Conservation (phyloP, 148 eudicot species). For the Fagopyrum esculentum region DNA sequence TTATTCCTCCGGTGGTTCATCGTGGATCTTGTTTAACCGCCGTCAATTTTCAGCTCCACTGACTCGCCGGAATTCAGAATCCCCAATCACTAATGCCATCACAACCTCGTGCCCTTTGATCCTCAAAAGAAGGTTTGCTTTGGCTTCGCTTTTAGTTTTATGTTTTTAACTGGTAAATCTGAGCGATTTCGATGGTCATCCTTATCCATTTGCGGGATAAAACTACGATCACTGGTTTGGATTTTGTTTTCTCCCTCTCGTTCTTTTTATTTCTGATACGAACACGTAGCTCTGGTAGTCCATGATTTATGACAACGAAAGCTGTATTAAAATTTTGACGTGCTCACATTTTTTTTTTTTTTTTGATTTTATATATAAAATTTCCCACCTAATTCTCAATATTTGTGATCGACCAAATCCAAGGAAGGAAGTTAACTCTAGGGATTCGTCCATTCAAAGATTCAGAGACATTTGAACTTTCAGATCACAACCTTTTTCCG, state of each 20-base stretch:
- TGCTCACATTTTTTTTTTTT: neutral
- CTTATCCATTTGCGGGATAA: neutral
- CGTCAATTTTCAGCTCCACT: neutral
- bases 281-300: constrained; percentile 1
- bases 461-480: constrained; percentile 5
- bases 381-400: neutral
- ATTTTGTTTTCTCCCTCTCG: neutral
- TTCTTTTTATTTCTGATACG: neutral
- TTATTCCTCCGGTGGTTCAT: neutral
- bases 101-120: constrained; percentile 5
- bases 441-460: constrained; percentile 4
- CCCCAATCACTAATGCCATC: constrained; percentile 3
- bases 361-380: neutral
- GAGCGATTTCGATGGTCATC: constrained; percentile 16
- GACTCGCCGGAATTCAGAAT: constrained; percentile 1
- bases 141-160: neutral
- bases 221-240: constrained; percentile 13
- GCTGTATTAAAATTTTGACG: neutral
- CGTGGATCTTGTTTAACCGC: neutral
- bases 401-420: constrained; percentile 7
- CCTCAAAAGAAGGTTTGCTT: constrained; percentile 15
- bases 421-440: constrained; percentile 4
- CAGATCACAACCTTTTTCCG: neutral
- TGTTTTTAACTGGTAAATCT: neutral
- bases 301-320: constrained; percentile 5